Percentiles rank a stretch among this genome's conserved stretches.
phyloP scores from a whole-genome alignment of 306 rosid species.

The Astragalus membranaceus region DNA sequence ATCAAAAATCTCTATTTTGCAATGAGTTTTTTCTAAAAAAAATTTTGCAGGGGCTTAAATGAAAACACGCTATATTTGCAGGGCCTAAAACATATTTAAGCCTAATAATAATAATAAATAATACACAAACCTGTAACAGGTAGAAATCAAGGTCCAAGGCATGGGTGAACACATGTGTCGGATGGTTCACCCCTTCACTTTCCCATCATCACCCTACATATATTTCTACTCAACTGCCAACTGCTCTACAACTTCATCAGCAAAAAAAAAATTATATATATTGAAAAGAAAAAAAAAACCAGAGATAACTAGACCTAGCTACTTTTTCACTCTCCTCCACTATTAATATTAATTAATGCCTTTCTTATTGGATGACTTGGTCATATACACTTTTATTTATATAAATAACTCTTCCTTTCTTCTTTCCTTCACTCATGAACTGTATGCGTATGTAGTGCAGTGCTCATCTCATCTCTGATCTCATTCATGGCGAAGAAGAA shows the following conservation, averaged over 20 bases:
- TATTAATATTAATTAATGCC: conserved; percentile 35
- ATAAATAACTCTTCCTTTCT: background rate
- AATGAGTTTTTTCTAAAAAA: too few species aligned
- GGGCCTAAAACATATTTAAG: too few species aligned
- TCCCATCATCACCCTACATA: background rate
- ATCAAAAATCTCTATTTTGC: too few species aligned
- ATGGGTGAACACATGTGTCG: background rate
- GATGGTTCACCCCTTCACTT: background rate
- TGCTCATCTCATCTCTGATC: background rate
- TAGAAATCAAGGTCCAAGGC: background rate
- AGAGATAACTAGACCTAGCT: conserved; percentile 19
- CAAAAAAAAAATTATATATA: background rate
- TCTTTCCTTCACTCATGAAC: conserved; percentile 15
- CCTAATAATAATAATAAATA: too few species aligned
- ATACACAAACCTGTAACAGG: background rate
- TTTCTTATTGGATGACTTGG: conserved; percentile 38
- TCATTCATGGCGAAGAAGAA: conserved; percentile 49
- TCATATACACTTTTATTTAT: conserved; percentile 21
- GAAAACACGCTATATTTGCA: too few species aligned
- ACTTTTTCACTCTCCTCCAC: conserved; percentile 34
- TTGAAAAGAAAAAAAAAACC: too few species aligned
- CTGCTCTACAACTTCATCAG: background rate
- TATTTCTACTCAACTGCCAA: conserved; percentile 13
- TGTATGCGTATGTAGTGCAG: conserved; percentile 12
- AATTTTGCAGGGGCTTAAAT: too few species aligned